Conservation (phyloP, 2,329 filamentous ascomycete species). For the Emergomyces orientalis region DNA sequence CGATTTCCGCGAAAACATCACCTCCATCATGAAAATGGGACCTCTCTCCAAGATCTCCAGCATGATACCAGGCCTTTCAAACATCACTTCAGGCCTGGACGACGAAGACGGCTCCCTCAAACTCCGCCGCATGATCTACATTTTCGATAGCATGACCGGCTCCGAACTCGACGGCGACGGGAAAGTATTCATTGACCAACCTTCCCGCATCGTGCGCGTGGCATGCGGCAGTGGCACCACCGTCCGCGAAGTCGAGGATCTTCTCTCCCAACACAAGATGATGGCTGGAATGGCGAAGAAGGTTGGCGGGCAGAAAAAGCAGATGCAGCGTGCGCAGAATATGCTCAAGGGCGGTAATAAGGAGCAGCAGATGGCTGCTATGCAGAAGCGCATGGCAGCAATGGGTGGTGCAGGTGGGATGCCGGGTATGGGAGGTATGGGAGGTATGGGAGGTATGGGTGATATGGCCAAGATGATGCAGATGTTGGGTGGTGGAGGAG, state of each 20-base stretch:
- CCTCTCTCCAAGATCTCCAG: slow-evolving; percentile 94
- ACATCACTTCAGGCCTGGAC: slow-evolving; percentile 91
- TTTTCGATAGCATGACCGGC: slow-evolving; percentile 95
- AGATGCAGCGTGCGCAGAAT: slow-evolving; percentile 88
- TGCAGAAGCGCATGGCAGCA: slow-evolving; percentile 89
- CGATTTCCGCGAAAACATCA: slow-evolving; percentile 87
- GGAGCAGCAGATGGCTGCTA: slow-evolving; percentile 85
- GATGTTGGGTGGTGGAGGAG: slow-evolving; percentile 74
- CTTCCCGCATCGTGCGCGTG: slow-evolving; percentile 83
- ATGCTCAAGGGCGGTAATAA: slow-evolving; percentile 88
- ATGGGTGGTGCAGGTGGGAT: slow-evolving; percentile 69
- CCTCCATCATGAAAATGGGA: slow-evolving; percentile 99
- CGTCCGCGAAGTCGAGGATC: slow-evolving; percentile 87
- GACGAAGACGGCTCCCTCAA: slow-evolving; percentile 93
- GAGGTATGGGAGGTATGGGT: slow-evolving; percentile 71
- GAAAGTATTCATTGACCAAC: slow-evolving; percentile 87
- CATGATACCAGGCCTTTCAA: slow-evolving; percentile 93
- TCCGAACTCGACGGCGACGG: slow-evolving; percentile 94
- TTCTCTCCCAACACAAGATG: slow-evolving; percentile 96
- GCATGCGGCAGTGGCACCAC: slow-evolving; percentile 83
- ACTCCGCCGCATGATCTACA: slow-evolving; percentile 96
- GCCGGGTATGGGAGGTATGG: slow-evolving; percentile 60
- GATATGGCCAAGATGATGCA: slow-evolving; percentile 93
- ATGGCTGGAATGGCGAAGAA: slow-evolving; percentile 99
- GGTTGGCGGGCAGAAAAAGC: slow-evolving; percentile 95